phyloP scores from a whole-genome alignment of 257 asterid species.

The Forsythia suspensa region DNA sequence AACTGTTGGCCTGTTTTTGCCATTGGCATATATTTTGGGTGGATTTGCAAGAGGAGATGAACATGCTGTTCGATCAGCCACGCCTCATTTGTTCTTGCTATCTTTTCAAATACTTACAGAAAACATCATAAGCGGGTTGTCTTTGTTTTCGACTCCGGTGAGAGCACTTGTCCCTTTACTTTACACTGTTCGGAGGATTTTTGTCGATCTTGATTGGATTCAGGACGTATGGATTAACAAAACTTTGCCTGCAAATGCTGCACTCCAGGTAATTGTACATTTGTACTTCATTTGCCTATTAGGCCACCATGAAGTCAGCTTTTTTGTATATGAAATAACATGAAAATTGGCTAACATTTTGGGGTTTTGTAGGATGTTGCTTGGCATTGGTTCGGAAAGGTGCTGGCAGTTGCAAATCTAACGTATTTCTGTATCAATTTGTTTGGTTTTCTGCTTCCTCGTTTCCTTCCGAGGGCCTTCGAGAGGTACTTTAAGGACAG shows the following conservation, averaged over 20 bases:
- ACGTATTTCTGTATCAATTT: constrained; percentile 33
- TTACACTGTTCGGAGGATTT: constrained; percentile 70
- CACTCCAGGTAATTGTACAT: constrained; percentile 39
- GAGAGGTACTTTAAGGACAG: constrained; percentile 34
- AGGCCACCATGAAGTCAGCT: not conserved
- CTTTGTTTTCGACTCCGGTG: constrained; percentile 80
- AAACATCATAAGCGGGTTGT: constrained; percentile 64
- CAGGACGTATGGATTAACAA: constrained; percentile 78
- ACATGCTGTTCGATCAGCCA: constrained; percentile 76
- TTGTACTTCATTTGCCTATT: not conserved
- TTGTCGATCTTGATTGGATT: constrained; percentile 71
- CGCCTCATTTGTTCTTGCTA: constrained; percentile 77
- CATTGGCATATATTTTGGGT: constrained; percentile 86
- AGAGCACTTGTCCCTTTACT: constrained; percentile 81
- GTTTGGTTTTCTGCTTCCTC: constrained; percentile 43
- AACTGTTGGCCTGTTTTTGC: constrained; percentile 67
- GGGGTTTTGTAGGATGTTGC: constrained; percentile 33
- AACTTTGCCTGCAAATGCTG: constrained; percentile 62
- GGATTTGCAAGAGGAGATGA: constrained; percentile 94
- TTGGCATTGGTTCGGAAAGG: constrained; percentile 52
- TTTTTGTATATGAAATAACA: too few species aligned
- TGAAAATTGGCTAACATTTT: not conserved
- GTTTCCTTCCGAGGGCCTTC: constrained; percentile 45
- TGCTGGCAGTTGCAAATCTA: constrained; percentile 35
- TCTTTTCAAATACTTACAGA: constrained; percentile 88